Evolutionary conservation across 352 stramenopile species (phyloP), one percentile per base, ranked within the genome.

Genomic region (Elongisporangium undulatum): DNA sequence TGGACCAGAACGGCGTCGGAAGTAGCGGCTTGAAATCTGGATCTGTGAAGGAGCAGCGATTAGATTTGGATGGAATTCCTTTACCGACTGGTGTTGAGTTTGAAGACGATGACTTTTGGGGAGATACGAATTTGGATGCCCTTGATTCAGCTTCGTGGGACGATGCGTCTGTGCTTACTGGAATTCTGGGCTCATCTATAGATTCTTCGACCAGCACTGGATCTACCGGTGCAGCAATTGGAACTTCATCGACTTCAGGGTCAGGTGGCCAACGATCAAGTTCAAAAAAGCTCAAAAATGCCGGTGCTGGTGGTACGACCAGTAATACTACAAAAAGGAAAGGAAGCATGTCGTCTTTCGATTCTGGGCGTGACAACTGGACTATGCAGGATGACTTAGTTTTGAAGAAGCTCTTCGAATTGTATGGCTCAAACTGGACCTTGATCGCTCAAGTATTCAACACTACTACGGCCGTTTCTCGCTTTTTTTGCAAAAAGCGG

Each of bases 381-480:
- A 90, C 71, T 48, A 58, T 78, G 50, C 71, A 88, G 21, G 85
- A 94, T 53, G 87, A 96, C 58, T 66, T 87, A 8, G 66, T 94
- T 23, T 67, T 96, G 3, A 90, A 89, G 68, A 93, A 93, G 66
- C 63, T 94, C 13, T 90, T 92, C 49, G 85, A 94, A 56, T 66
- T 92, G 22, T 96, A 96, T 58, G 87, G 87, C 2, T 78, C 83
- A 21, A 96, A 96, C 51, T 96, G 87, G 87, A 92, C 82, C 51
- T 73, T 96, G 13, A 91, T 96, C 38, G 81, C 87, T 6, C 85
- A 96, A 53, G 82, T 93, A 38, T 80, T 94, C 51, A 93, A 93
- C 53, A 77, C 81, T 55, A 67, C 83, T 21, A 87, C 78, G 6
- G 79, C 77, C 1, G 77, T 93, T 20, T 92, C 82, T 29, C 74